Percentiles rank a stretch among this genome's conserved stretches.
phyloP scores from a whole-genome alignment of 352 stramenopile genomes.

The Phytopythium aichiense region DNA sequence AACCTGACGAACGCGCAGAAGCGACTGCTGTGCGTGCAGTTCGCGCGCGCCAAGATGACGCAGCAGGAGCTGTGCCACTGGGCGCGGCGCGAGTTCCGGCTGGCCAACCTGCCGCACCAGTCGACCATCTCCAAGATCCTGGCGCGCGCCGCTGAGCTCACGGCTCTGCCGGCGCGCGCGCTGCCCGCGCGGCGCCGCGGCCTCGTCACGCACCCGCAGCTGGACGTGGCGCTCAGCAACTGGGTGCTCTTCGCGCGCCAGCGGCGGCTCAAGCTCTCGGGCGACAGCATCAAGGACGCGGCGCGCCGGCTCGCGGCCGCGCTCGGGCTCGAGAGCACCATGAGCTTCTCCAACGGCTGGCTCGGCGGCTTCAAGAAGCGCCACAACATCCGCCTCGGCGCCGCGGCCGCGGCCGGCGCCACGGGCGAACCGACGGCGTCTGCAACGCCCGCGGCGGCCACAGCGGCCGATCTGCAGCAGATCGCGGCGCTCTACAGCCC shows the following conservation, averaged over 20 bases:
- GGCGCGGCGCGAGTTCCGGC: slow-evolving; percentile 55
- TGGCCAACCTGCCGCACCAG: slow-evolving; percentile 50
- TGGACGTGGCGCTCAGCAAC: slow-evolving; percentile 59
- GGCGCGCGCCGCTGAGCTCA: slow-evolving; percentile 35
- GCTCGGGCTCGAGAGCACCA: slow-evolving; percentile 38
- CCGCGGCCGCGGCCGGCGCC: slow-evolving; percentile 8
- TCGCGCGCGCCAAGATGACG: slow-evolving; percentile 51
- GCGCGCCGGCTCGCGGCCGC: slow-evolving; percentile 32
- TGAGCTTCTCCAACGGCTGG: slow-evolving; percentile 66
- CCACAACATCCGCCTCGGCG: slow-evolving; percentile 49
- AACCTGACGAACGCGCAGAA: slow-evolving; percentile 66
- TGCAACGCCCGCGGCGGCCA: background rate
- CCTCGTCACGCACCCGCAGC: slow-evolving; percentile 46
- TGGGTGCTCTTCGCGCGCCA: slow-evolving; percentile 50
- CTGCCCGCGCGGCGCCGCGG: slow-evolving; percentile 32
- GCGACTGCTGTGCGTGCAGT: slow-evolving; percentile 54
- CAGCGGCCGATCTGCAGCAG: slow-evolving; percentile 30
- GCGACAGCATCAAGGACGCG: slow-evolving; percentile 61
- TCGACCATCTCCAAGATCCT: slow-evolving; percentile 68
- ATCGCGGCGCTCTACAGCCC: slow-evolving; percentile 34
- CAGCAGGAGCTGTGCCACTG: slow-evolving; percentile 60
- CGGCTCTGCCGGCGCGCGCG: slow-evolving; percentile 42
- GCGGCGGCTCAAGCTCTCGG: slow-evolving; percentile 45
- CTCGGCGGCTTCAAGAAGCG: slow-evolving; percentile 61
- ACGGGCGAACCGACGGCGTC: no score